Percentiles rank a stretch among this genome's conserved stretches.
These are phyloP conservation scores for Penicillium polonicum DNA, from an alignment of 2,329 filamentous ascomycete genomes.

Conservation along the genomic window DNA sequence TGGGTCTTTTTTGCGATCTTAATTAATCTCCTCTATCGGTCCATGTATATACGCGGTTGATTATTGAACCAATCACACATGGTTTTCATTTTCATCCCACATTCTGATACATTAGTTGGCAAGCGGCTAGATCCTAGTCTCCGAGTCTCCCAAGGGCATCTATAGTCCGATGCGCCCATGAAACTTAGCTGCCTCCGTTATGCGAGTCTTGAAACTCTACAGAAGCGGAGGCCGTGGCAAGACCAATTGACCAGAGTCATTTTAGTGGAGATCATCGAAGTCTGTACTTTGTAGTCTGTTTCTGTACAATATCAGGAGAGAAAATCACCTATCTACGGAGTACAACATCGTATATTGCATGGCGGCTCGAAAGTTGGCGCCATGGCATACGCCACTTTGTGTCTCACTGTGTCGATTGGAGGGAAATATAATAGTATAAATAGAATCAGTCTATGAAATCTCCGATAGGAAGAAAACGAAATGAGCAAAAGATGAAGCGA, in stretches of 20 bases:
- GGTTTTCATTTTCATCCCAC: neutral
- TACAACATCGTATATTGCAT: neutral
- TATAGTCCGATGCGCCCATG: neutral
- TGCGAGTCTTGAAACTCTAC: neutral
- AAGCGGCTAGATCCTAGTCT: neutral
- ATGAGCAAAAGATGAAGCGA: neutral
- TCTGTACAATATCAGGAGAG: neutral
- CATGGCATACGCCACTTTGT: slow-evolving; percentile 1
- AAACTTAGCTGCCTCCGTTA: neutral
- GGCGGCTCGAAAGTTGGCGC: neutral
- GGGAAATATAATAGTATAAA: neutral
- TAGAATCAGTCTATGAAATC: neutral
- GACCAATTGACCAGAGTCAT: neutral
- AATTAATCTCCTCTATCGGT: neutral
- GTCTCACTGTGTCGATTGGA: neutral
- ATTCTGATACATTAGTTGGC: neutral
- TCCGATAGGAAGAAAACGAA: neutral
- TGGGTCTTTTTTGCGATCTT: neutral
- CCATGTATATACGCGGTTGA: neutral
- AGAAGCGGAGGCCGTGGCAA: neutral
- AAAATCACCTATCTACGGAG: neutral
- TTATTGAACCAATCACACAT: neutral
- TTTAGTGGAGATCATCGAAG: neutral
- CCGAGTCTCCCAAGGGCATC: neutral
- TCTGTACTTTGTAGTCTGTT: neutral